These are phyloP conservation scores for Phaseolus coccineus DNA, from an alignment of 331 rosid genomes.

Conservation along the genomic window DNA sequence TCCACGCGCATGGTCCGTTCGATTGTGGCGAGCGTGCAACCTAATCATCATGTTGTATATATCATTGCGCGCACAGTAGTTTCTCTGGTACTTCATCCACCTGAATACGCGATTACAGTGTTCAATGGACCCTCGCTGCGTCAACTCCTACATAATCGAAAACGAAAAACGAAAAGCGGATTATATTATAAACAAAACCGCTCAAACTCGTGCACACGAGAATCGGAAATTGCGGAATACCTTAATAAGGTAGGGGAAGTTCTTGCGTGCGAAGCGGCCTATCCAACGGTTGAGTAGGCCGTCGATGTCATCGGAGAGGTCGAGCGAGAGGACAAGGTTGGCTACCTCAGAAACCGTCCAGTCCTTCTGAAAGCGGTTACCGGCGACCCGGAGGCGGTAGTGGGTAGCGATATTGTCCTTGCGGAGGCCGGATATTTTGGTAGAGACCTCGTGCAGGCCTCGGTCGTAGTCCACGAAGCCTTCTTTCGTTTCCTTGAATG, in stretches of 20 bases:
- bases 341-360: conserved; percentile 87
- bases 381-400: conserved; percentile 68
- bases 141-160: conserved; percentile 64
- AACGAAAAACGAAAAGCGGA: conserved; percentile 1
- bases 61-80: conserved; percentile 86
- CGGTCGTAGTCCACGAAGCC: conserved; percentile 87
- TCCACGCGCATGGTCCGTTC: conserved; percentile 88
- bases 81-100: conserved; percentile 87
- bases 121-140: conserved; percentile 79
- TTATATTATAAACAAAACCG: background rate
- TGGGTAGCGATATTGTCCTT: conserved; percentile 66
- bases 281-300: conserved; percentile 83
- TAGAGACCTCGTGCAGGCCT: conserved; percentile 66
- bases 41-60: conserved; percentile 90
- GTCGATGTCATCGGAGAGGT: conserved; percentile 64
- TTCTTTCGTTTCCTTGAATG: conserved; percentile 70
- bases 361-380: conserved; percentile 82
- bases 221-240: conserved; percentile 39
- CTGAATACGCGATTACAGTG: conserved; percentile 68
- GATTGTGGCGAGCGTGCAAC: conserved; percentile 81
- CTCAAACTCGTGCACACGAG: background rate
- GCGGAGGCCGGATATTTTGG: conserved; percentile 64
- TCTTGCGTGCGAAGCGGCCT: conserved; percentile 89
- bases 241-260: conserved; percentile 76
- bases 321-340: conserved; percentile 56